Evolutionary conservation across 1,139 yeast species (phyloP), one percentile per base, ranked within the genome.

Genomic region (Lodderomyces jiufengensis): DNA sequence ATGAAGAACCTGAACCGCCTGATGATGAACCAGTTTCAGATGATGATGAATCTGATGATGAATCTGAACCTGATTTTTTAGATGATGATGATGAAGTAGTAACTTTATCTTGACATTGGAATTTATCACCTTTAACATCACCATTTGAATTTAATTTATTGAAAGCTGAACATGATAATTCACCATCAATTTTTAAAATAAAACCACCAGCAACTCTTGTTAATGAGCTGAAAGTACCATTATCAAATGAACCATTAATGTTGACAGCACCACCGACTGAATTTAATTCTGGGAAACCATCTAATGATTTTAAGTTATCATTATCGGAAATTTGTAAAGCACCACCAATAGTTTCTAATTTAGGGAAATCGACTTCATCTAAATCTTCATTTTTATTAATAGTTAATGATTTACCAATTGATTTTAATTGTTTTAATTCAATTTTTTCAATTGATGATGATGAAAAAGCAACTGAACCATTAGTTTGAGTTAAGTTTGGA

Each of bases 151-250:
- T 76, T 61, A 82, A 73, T 43, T 63, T 59, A 65, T 82, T 76
- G 75, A 87, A 87, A 42, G 76, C 71, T 47, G 73, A 63, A 78
- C 97, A 92, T 68, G 86, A 77, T 67, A 87, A 80, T 55, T 81
- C 80, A 60, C 84, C 84, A 48, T 78, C 70, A 42, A 95, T 76
- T 60, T 82, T 82, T 59, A 92, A 73, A 57, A 70, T 69, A 69
- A 90, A 94, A 63, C 95, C 96, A 76, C 98, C 98, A 62, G 78
- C 76, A 57, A 92, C 95, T 55, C 82, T 76, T 52, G 66, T 70
- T 61, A 92, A 78, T 29, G 76, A 57, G 49, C 80, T 78, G 61
- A 92, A 76, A 47, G 86, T 68, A 60, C 95, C 92, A 56, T 81
- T 75, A 61, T 79, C 72, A 67, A 90, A 87, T 62, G 76, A 66